phyloP scores from a whole-genome alignment of 1,284 basidiomycete species.

The Boletus semigastroideus region DNA sequence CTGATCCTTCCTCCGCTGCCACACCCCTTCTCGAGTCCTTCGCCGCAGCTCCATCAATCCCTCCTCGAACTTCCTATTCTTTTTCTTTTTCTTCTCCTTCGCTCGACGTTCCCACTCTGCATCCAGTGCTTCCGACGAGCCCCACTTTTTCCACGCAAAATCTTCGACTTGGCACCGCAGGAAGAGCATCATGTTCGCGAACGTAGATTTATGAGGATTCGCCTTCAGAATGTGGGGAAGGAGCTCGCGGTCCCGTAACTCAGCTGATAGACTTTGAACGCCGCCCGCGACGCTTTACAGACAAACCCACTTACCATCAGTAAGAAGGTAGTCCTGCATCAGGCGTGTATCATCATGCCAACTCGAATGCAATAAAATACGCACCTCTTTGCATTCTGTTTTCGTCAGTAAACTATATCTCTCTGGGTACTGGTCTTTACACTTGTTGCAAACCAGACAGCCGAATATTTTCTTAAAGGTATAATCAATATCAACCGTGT shows the following conservation, averaged over 20 bases:
- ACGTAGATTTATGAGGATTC: conserved; percentile 96
- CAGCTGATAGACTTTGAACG: conserved; percentile 51
- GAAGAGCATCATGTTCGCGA: conserved; percentile 99
- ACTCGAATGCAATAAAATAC: conserved; percentile 6
- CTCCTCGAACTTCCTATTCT: conserved; percentile 92
- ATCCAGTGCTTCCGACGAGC: conserved; percentile 88
- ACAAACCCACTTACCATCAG: conserved; percentile 62
- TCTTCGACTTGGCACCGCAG: conserved; percentile 92
- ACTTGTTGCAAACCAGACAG: conserved; percentile 84
- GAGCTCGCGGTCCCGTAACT: conserved; percentile 88
- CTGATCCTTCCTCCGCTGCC: conserved; percentile 83
- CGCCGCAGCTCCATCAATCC: conserved; percentile 79
- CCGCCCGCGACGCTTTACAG: neutral
- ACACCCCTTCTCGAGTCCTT: conserved; percentile 85
- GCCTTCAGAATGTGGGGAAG: conserved; percentile 94
- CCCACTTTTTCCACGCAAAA: conserved; percentile 99
- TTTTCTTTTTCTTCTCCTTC: conserved; percentile 86
- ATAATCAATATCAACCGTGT: conserved; percentile 82
- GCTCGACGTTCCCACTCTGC: conserved; percentile 82
- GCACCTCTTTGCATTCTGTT: conserved; percentile 95
- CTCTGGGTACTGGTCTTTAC: conserved; percentile 87
- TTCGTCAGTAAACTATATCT: conserved; percentile 96
- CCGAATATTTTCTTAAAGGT: conserved; percentile 80
- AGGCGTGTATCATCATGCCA: conserved; percentile 2
- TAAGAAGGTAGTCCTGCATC: conserved; percentile 82